Conservation (phyloP, 2,329 filamentous ascomycete species). For the Huntiella omanensis region DNA sequence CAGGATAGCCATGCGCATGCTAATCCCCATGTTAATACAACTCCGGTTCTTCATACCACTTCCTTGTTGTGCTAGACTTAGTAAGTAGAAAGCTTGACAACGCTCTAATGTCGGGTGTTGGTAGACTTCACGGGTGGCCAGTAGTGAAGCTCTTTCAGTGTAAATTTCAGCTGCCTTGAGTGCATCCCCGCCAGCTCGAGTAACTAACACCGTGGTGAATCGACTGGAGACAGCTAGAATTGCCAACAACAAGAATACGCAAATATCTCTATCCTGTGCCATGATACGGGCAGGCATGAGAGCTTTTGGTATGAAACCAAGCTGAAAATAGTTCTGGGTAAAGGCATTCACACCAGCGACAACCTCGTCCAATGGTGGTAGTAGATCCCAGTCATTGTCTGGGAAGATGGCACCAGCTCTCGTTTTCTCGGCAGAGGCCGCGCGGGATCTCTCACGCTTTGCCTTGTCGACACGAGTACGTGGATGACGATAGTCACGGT, state of each 20-base stretch:
- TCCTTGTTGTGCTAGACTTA: conserved; percentile 40
- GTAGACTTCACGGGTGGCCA: conserved; percentile 33
- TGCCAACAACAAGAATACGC: conserved; percentile 33
- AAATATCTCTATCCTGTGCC: conserved; percentile 28
- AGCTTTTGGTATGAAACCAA: conserved; percentile 38
- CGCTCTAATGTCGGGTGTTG: conserved; percentile 32
- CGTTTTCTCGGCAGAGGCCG: background rate
- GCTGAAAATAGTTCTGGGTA: conserved; percentile 36
- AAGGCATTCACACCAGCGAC: conserved; percentile 35
- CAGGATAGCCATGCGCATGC: conserved; percentile 34
- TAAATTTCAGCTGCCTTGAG: conserved; percentile 33
- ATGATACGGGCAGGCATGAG: conserved; percentile 29
- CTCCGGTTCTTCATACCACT: conserved; percentile 33
- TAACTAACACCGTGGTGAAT: conserved; percentile 29
- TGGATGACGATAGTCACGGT: conserved; percentile 37
- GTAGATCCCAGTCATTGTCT: conserved; percentile 27
- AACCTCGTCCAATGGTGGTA: conserved; percentile 30
- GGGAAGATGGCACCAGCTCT: conserved; percentile 9
- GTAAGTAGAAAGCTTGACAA: conserved; percentile 38
- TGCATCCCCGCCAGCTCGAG: conserved; percentile 28
- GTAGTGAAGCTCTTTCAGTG: conserved; percentile 28
- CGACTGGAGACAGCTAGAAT: conserved; percentile 38
- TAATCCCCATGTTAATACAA: conserved; percentile 39
- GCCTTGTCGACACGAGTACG: conserved; percentile 29
- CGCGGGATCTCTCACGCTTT: conserved; percentile 19